Conservation (phyloP, 352 stramenopile genomes). For the Plasmopara viticola region DNA sequence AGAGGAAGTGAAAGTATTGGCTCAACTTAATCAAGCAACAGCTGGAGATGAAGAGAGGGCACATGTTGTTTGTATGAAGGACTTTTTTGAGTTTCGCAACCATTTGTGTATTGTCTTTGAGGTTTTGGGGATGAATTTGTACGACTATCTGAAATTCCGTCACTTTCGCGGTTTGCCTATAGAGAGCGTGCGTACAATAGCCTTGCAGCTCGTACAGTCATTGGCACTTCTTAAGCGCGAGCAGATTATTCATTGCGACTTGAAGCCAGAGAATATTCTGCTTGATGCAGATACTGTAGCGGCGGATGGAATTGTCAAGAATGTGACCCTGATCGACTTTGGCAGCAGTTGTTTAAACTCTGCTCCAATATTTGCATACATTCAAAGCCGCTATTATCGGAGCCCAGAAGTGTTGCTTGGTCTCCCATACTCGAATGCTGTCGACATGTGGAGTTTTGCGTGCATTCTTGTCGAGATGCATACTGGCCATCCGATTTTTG, state of each 20-base stretch:
- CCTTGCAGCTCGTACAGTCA: constrained; percentile 82
- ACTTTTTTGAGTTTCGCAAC: constrained; percentile 90
- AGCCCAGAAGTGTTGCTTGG: constrained; percentile 96
- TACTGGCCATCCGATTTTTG: constrained; percentile 80
- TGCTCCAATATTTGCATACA: constrained; percentile 93
- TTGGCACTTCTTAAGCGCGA: constrained; percentile 71
- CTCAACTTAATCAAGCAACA: constrained; percentile 30
- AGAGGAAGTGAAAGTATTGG: constrained; percentile 93
- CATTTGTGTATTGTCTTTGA: constrained; percentile 98
- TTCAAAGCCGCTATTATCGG: constrained; percentile 97
- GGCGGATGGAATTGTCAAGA: constrained; percentile 11
- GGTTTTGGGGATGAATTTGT: constrained; percentile 93
- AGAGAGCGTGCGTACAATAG: constrained; percentile 79
- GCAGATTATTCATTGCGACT: constrained; percentile 95
- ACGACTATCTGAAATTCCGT: constrained; percentile 94
- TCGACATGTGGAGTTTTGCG: constrained; percentile 90
- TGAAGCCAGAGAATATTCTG: constrained; percentile 97
- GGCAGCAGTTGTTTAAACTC: constrained; percentile 91
- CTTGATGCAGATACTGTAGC: constrained; percentile 17
- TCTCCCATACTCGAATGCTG: constrained; percentile 61
- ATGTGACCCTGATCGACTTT: constrained; percentile 95
- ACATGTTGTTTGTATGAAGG: constrained; percentile 88
- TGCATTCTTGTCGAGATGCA: constrained; percentile 83
- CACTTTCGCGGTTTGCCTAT: constrained; percentile 94
- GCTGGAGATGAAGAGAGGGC: constrained; percentile 21